Conservation (phyloP, 768 basidiomycete genomes). For the Tremella yokohamensis region DNA sequence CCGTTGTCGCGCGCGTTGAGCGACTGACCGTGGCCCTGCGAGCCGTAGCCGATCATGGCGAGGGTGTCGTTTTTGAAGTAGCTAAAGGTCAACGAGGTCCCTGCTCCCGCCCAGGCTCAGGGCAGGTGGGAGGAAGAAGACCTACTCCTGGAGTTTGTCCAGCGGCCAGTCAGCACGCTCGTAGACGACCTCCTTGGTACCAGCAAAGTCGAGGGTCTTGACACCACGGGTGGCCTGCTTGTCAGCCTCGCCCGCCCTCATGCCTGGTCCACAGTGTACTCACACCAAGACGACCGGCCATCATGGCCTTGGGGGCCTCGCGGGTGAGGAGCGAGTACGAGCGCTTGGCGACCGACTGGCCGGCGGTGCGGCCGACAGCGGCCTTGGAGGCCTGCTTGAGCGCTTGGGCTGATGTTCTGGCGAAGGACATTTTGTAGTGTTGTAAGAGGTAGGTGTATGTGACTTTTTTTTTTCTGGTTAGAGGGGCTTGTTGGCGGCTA, state of each 20-base stretch:
- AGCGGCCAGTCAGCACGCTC: constrained; percentile 97
- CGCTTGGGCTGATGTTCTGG: constrained; percentile 42
- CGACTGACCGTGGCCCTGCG: constrained; percentile 91
- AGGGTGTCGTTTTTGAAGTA: constrained; percentile 99
- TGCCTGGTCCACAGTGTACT: constrained; percentile 18
- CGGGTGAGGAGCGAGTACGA: constrained; percentile 49
- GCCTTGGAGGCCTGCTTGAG: constrained; percentile 47
- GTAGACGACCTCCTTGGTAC: constrained; percentile 86
- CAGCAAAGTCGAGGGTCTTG: constrained; percentile 96
- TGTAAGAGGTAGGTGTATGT: neutral
- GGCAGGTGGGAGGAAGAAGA: constrained; percentile 1
- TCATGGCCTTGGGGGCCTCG: constrained; percentile 39
- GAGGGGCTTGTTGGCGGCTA: neutral
- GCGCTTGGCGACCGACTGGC: constrained; percentile 41
- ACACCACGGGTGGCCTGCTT: constrained; percentile 64
- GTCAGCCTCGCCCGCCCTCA: constrained; percentile 5
- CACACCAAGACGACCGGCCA: constrained; percentile 39
- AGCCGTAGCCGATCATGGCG: constrained; percentile 97
- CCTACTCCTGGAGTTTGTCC: constrained; percentile 83
- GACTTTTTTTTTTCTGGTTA: constrained; percentile 3
- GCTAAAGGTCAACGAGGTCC: constrained; percentile 19
- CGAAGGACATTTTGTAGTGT: constrained; percentile 47
- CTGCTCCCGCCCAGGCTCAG: neutral
- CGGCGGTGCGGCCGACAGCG: constrained; percentile 29
- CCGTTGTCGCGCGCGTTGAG: constrained; percentile 99